Conservation (phyloP, 768 basidiomycete genomes). For the Jaapia argillacea region DNA sequence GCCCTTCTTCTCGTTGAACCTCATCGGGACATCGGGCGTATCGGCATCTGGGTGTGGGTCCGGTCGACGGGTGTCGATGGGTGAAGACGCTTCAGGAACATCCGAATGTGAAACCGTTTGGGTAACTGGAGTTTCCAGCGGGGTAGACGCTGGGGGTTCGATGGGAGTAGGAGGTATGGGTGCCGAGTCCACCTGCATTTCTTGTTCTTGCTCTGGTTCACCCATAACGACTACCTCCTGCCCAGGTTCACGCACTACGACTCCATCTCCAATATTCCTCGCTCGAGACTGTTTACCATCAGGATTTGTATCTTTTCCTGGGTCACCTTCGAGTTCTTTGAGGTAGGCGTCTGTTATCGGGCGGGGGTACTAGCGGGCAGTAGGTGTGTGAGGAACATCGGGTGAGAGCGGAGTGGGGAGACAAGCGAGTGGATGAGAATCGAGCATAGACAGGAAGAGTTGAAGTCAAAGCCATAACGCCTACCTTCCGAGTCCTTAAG, state of each 20-base stretch:
- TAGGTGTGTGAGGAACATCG: not conserved
- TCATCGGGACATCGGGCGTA: slow-evolving; percentile 56
- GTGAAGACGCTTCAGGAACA: too few relatives aligned
- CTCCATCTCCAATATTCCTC: too few relatives aligned
- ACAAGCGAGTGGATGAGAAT: too few relatives aligned
- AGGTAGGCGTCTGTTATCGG: slow-evolving; percentile 58
- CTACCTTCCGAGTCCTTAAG: slow-evolving; percentile 61
- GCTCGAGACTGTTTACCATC: too few relatives aligned
- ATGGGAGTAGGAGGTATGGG: slow-evolving; percentile 1
- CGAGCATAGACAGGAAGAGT: not conserved
- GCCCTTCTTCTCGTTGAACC: slow-evolving; percentile 78
- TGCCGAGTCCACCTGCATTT: slow-evolving; percentile 2
- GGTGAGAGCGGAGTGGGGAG: too few relatives aligned
- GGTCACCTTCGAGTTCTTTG: slow-evolving; percentile 31
- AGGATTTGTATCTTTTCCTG: too few relatives aligned
- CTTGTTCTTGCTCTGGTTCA: slow-evolving; percentile 28
- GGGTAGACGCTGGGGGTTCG: slow-evolving; percentile 4
- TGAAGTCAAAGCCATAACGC: slow-evolving; percentile 6
- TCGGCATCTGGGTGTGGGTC: slow-evolving; percentile 32
- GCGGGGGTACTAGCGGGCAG: slow-evolving; percentile 49
- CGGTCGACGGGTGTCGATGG: too few relatives aligned
- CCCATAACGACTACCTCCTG: slow-evolving; percentile 21
- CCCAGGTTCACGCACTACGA: too few relatives aligned
- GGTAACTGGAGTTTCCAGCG: slow-evolving; percentile 9
- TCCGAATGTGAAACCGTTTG: too few relatives aligned